phyloP scores from a whole-genome alignment of 169 alveolate genomes.

The Theileria parva region DNA sequence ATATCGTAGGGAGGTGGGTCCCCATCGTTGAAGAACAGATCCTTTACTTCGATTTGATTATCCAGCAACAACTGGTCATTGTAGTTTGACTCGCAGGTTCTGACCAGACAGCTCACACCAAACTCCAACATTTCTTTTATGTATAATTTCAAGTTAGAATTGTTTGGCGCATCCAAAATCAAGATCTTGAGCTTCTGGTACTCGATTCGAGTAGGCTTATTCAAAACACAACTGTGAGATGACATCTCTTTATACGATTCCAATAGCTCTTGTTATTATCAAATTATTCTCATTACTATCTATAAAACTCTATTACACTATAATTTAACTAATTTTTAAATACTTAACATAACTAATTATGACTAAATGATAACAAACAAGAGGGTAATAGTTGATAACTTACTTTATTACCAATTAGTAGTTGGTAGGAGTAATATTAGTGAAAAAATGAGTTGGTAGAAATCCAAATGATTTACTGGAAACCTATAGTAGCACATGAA shows the following conservation, averaged over 20 bases:
- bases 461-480: neutral
- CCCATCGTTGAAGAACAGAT: slow-evolving; percentile 86
- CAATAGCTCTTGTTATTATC: neutral
- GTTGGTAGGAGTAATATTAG: neutral
- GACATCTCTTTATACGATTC: neutral
- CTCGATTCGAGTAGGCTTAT: slow-evolving; percentile 85
- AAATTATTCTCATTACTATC: neutral
- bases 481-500: neutral
- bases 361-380: no score
- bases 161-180: slow-evolving; percentile 87
- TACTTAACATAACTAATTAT: no score
- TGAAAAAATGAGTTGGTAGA: neutral
- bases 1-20: slow-evolving; percentile 88
- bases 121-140: slow-evolving; percentile 77
- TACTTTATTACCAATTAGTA: neutral
- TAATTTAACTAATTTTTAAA: no score
- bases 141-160: slow-evolving; percentile 80
- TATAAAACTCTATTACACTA: neutral
- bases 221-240: slow-evolving; percentile 70
- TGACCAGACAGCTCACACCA: slow-evolving; percentile 84
- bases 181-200: slow-evolving; percentile 81
- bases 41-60: slow-evolving; percentile 81
- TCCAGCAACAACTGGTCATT: slow-evolving; percentile 69
- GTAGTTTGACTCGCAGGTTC: slow-evolving; percentile 89
- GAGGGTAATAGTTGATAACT: neutral